A percentile compares a stretch with the other conserved stretches of the same genome.
Conservation (phyloP, 306 rosid genomes). For the Dalbergia oliveri region DNA sequence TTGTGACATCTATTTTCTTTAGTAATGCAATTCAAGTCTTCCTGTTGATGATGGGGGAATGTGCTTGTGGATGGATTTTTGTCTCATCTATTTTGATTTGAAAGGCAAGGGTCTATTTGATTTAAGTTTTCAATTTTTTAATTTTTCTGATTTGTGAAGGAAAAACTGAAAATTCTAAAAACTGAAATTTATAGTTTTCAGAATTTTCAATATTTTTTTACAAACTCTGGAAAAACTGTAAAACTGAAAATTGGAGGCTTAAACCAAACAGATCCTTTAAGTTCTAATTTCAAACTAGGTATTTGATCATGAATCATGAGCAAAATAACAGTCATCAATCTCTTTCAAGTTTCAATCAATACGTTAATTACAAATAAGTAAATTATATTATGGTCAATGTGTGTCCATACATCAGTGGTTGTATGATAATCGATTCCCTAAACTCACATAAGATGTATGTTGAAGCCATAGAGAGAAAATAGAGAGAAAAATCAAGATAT, state of each 20-base stretch:
- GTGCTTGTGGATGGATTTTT: background rate
- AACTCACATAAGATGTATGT: constrained; percentile 13
- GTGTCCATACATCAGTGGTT: background rate
- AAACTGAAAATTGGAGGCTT: no score
- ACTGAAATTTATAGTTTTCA: no score
- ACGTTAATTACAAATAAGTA: background rate
- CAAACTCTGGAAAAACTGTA: no score
- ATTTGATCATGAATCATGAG: constrained; percentile 5
- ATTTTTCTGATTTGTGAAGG: no score
- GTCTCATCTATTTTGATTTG: background rate
- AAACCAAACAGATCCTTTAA: no score
- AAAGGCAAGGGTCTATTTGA: no score
- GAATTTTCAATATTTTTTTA: no score
- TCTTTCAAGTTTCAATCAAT: constrained; percentile 3
- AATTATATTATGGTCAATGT: background rate
- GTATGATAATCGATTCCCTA: constrained; percentile 15
- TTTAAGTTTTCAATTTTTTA: no score
- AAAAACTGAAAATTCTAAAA: no score
- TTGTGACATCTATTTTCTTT: constrained; percentile 41
- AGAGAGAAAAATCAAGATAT: background rate
- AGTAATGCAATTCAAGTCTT: background rate
- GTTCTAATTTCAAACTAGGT: background rate
- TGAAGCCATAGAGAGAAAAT: constrained; percentile 53
- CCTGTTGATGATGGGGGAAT: background rate
- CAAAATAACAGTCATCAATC: background rate